Evolutionary conservation across 805 yeast genomes (phyloP).

Genomic region (Zygosaccharomyces kombuchaensis): DNA sequence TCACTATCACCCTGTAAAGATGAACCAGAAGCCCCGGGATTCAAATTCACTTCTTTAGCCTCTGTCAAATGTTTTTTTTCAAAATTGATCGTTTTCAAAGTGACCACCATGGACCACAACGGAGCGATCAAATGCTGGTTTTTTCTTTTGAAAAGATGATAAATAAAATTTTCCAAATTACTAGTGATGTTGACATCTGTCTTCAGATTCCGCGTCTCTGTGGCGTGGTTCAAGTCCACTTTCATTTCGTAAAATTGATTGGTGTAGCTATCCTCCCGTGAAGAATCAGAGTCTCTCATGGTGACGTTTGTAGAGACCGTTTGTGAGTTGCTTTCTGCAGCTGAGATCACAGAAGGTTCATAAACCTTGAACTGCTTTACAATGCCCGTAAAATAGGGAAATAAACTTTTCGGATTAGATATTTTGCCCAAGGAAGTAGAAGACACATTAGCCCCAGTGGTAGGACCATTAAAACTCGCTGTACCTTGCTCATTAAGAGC

Average conservation of each 20-base stretch:
- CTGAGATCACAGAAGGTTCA: slow-evolving; percentile 24
- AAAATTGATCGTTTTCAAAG: slow-evolving; percentile 46
- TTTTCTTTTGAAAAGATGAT: slow-evolving; percentile 28
- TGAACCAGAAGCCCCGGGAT: slow-evolving; percentile 7
- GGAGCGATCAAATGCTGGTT: slow-evolving; percentile 40
- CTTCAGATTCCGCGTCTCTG: slow-evolving; percentile 13
- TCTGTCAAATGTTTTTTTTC: slow-evolving; percentile 45
- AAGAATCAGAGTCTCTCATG: slow-evolving; percentile 5
- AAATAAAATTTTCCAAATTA: slow-evolving; percentile 32
- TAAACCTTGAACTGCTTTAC: slow-evolving; percentile 23
- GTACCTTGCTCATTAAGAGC: slow-evolving; percentile 2
- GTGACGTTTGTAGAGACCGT: slow-evolving; percentile 24
- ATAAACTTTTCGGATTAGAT: background rate
- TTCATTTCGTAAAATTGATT: slow-evolving; percentile 24
- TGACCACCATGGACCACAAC: slow-evolving; percentile 50
- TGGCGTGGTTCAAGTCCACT: slow-evolving; percentile 13
- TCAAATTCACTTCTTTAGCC: slow-evolving; percentile 20
- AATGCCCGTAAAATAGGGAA: slow-evolving; percentile 21
- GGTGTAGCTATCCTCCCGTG: slow-evolving; percentile 7
- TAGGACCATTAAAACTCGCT: background rate
- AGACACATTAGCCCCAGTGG: background rate
- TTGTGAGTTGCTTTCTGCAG: slow-evolving; percentile 24
- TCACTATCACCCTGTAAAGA: slow-evolving; percentile 9
- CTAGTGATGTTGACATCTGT: slow-evolving; percentile 24
- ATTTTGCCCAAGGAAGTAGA: background rate